Evolutionary conservation across 2,329 filamentous ascomycete species (phyloP).

Genomic region (Talaromyces piceae): DNA sequence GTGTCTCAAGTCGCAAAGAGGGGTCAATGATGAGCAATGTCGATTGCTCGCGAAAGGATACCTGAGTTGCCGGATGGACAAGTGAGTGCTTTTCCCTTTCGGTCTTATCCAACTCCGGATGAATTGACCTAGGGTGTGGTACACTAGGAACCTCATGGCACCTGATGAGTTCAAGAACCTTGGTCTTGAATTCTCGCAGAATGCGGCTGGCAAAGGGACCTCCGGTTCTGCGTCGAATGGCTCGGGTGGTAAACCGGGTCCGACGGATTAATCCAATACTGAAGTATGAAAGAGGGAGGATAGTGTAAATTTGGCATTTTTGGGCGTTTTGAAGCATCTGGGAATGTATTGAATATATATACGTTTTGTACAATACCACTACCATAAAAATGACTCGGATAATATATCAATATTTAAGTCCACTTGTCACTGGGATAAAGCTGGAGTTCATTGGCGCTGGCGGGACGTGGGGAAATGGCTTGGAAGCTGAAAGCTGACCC

Average conservation of each 20-base stretch:
- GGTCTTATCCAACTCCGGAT: background rate
- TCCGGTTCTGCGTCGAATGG: background rate
- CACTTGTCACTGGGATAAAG: background rate
- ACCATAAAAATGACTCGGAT: too few species aligned
- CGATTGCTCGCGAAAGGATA: constrained; percentile 81
- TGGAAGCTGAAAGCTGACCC: too few species aligned
- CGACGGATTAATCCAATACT: background rate
- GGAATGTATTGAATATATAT: background rate
- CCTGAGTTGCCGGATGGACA: constrained; percentile 86
- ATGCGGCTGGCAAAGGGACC: background rate
- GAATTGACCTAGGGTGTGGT: background rate
- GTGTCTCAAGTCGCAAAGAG: constrained; percentile 77
- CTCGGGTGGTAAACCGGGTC: background rate
- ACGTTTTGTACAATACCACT: background rate
- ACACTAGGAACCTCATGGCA: constrained; percentile 82
- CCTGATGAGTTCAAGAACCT: constrained; percentile 92
- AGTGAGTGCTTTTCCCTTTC: constrained; percentile 47
- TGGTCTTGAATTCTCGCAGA: constrained; percentile 57
- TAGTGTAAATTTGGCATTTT: background rate
- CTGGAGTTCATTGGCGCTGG: background rate
- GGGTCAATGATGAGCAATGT: constrained; percentile 80
- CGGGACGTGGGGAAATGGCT: constrained; percentile 17
- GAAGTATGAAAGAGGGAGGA: background rate
- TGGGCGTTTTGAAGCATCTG: background rate
- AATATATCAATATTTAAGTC: too few species aligned